Base-by-base conservation (phyloP, 2,329 filamentous ascomycete genomes). In the Westerdykella aurantiaca region DNA sequence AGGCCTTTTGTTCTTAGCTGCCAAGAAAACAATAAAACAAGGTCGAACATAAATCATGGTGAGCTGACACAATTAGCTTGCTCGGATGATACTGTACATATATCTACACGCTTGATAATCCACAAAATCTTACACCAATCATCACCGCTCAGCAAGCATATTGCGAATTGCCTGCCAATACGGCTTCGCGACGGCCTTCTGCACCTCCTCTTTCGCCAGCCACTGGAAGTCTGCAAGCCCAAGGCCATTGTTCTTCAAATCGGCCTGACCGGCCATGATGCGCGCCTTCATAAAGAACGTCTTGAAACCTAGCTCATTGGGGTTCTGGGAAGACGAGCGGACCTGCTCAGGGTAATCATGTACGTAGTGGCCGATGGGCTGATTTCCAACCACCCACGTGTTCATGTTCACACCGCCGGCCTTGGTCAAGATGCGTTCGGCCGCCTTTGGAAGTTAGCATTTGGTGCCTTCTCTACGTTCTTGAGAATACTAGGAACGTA, bases 181-280 rank as follows among this genome's bases (percentile, higher is more conserved):
- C 45, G 79, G 74, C 4, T 70, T 67, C 22, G 77, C 70, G 37
- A 96, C 77, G 51, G 76, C 74, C 55, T 81, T 72, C 66, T 83
- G 67, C 44, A 97, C 77, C 77, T 98, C 93, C 49, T 95, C 88
- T 68, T 85, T 90, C 18, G 87, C 85, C 60, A 97, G 70, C 93
- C 93, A 98, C 71, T 86, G 82, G 73, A 93, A 98, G 66, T 96
- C 88, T 42, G 77, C 75, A 42, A 93, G 74, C 5, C 84, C 86
- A 44, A 86, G 77, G 48, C 74, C 72, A 70, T 93, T 95, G 46
- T 74, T 75, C 49, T 74, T 73, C 41, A 97, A 69, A 67, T 95
- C 80, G 23, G 85, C 88, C 72, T 97, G 93, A n/a, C 93, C 93
- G 29, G 90, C 88, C 86, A 97, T 88, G 67, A 98, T 97, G 51